Conservation (phyloP, 805 yeast genomes). For the Ogataea paraovalis region DNA sequence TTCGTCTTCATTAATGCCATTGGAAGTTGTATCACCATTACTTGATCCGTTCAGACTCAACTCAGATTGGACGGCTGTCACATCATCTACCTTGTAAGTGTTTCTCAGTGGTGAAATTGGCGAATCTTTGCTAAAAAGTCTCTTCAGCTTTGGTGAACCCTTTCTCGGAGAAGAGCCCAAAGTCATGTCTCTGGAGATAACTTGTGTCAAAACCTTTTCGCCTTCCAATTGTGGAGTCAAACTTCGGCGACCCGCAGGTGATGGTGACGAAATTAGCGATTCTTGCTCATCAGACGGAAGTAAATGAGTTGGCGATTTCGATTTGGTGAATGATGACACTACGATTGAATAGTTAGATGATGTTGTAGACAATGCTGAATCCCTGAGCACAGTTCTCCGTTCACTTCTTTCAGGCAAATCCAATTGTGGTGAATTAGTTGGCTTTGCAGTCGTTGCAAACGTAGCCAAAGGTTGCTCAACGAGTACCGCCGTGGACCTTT, state of each 20-base stretch:
- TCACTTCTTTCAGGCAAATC: conserved; percentile 28
- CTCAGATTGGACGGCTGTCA: neutral
- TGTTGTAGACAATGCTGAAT: conserved; percentile 10
- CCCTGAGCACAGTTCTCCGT: conserved; percentile 14
- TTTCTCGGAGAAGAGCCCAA: conserved; percentile 32
- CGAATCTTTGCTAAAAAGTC: conserved; percentile 9
- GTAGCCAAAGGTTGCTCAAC: no score
- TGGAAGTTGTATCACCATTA: neutral
- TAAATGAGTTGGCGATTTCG: conserved; percentile 5
- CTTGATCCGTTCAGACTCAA: neutral
- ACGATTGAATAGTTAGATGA: conserved; percentile 13
- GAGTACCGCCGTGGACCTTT: conserved; percentile 11
- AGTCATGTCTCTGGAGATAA: conserved; percentile 14
- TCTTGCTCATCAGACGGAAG: neutral
- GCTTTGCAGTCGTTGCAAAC: conserved; percentile 2
- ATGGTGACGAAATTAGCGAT: neutral
- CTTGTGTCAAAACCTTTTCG: conserved; percentile 4
- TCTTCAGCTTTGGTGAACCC: conserved; percentile 22
- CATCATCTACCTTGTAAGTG: conserved; percentile 4
- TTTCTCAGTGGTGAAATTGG: conserved; percentile 17
- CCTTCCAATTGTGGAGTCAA: neutral
- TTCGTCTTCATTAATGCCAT: conserved; percentile 17
- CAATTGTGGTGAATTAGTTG: conserved; percentile 3
- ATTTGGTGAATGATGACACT: conserved; percentile 1
- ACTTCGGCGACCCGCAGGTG: neutral